These are phyloP conservation scores for Termitomyces eurrhizus DNA, from an alignment of 768 basidiomycete genomes.

Conservation along the genomic window DNA sequence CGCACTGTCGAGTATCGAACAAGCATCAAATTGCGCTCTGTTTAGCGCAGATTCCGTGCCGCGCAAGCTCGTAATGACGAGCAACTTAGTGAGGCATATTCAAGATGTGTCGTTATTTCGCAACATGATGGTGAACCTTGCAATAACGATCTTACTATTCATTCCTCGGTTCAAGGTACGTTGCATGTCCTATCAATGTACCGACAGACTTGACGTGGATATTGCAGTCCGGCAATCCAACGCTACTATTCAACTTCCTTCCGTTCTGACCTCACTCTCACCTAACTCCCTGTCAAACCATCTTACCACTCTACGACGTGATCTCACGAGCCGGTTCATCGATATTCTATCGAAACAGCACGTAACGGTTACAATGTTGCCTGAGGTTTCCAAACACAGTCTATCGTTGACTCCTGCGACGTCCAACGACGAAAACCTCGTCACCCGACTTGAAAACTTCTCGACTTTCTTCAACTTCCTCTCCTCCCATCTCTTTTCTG, in stretches of 20 bases:
- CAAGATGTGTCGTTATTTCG: conserved; percentile 51
- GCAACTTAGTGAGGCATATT: conserved; percentile 65
- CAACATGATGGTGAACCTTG: conserved; percentile 32
- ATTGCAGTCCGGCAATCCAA: conserved; percentile 56
- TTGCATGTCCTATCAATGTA: neutral
- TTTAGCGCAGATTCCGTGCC: conserved; percentile 53
- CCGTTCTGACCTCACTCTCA: conserved; percentile 58
- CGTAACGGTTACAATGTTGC: conserved; percentile 34
- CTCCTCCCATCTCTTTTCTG: conserved; percentile 48
- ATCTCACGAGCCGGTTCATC: conserved; percentile 56
- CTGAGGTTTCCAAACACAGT: conserved; percentile 36
- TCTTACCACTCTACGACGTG: conserved; percentile 60
- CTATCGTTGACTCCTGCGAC: conserved; percentile 47
- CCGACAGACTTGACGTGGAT: neutral
- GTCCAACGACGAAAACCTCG: conserved; percentile 33
- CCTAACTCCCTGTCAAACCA: conserved; percentile 48
- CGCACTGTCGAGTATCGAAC: no score
- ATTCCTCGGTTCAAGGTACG: conserved; percentile 44
- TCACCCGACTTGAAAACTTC: conserved; percentile 50
- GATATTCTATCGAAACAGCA: conserved; percentile 56
- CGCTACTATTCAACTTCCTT: conserved; percentile 44
- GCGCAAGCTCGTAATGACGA: conserved; percentile 62
- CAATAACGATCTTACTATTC: conserved; percentile 45
- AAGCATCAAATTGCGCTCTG: neutral
- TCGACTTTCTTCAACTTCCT: conserved; percentile 62